phyloP scores from a whole-genome alignment of 2,329 filamentous ascomycete species.

The Fusarium sacchari region DNA sequence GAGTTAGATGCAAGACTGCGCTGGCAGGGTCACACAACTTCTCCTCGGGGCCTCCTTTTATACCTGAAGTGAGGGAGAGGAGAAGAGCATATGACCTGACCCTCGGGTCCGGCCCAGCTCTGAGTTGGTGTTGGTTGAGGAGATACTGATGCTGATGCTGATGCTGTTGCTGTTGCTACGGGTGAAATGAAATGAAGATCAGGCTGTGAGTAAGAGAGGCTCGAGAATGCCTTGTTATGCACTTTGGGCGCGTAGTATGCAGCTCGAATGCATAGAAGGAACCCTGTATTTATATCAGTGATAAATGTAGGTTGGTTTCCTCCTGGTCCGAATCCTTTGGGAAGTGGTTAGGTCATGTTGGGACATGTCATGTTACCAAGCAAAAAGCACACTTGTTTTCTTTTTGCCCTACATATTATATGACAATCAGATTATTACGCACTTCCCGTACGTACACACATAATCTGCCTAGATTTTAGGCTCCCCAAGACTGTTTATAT shows the following conservation, averaged over 20 bases:
- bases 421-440: background rate
- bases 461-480: background rate
- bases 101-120: background rate
- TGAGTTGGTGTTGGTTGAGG: background rate
- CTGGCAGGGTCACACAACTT: slow-evolving; percentile 31
- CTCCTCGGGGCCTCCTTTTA: slow-evolving; percentile 2
- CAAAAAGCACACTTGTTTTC: background rate
- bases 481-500: background rate
- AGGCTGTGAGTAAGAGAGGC: background rate
- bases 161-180: background rate
- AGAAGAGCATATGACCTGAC: background rate
- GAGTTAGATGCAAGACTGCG: slow-evolving; percentile 26
- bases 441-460: background rate
- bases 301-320: background rate
- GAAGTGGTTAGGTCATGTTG: slow-evolving; percentile 2
- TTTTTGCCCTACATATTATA: background rate
- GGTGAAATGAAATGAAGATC: background rate
- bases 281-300: slow-evolving; percentile 15
- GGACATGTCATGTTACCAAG: slow-evolving; percentile 18
- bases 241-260: background rate
- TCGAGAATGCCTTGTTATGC: background rate
- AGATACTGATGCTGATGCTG: background rate
- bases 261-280: background rate
- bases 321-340: background rate
- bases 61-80: background rate